Percentiles rank a stretch among this genome's conserved stretches.
Evolutionary conservation across 2,329 filamentous ascomycete genomes (phyloP).

Genomic region (Fusarium nodosum): DNA sequence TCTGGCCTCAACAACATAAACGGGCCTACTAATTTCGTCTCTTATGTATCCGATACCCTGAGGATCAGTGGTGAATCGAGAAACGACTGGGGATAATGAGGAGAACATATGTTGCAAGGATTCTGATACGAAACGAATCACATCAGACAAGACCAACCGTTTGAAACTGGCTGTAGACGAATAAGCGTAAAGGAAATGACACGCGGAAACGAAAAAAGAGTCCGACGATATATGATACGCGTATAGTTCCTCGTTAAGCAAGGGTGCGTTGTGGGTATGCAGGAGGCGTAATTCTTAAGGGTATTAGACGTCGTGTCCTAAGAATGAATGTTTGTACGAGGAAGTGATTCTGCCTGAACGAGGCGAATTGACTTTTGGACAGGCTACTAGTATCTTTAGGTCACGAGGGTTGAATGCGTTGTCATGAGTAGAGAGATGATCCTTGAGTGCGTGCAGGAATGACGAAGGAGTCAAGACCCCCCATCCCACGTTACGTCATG

Average conservation of each 20-base stretch:
- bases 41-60: neutral
- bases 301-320: no score
- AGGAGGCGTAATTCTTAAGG: neutral
- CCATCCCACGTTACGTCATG: slow-evolving; percentile 33
- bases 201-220: slow-evolving; percentile 5
- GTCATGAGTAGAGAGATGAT: neutral
- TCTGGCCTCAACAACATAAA: neutral
- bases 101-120: neutral
- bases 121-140: slow-evolving; percentile 8
- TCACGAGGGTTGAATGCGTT: slow-evolving; percentile 5
- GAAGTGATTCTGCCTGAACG: neutral
- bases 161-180: slow-evolving; percentile 18
- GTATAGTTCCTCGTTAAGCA: slow-evolving; percentile 3
- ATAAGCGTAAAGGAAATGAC: slow-evolving; percentile 6
- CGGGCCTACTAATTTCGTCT: neutral
- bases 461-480: slow-evolving; percentile 15
- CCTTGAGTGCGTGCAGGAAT: slow-evolving; percentile 34
- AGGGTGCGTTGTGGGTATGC: neutral
- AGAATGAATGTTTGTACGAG: no score
- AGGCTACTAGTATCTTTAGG: neutral
- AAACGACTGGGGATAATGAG: neutral
- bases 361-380: neutral
- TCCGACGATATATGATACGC: slow-evolving; percentile 24
- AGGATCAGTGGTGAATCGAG: neutral
- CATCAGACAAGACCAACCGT: slow-evolving; percentile 1